Percentiles rank a stretch among this genome's conserved stretches.
phyloP scores from a whole-genome alignment of 2,329 filamentous ascomycete genomes.

The Ophiostoma novo-ulmi region DNA sequence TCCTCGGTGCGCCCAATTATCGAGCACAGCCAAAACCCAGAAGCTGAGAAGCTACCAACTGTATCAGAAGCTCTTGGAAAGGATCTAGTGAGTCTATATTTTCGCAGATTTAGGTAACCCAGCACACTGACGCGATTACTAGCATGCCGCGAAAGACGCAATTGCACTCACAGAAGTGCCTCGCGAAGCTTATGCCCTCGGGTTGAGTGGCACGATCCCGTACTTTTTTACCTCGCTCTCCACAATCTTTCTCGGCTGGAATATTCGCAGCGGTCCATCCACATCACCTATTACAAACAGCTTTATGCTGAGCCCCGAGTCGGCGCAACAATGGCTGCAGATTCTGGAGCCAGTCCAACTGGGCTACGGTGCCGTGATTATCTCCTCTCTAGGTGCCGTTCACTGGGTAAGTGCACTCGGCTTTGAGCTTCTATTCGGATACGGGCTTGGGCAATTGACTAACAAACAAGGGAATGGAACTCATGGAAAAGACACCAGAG shows the following conservation, averaged over 20 bases:
- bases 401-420: slow-evolving; percentile 59
- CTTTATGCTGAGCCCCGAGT: slow-evolving; percentile 62
- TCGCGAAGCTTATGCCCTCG: slow-evolving; percentile 61
- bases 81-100: slow-evolving; percentile 47
- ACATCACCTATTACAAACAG: slow-evolving; percentile 61
- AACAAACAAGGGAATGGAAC: slow-evolving; percentile 63
- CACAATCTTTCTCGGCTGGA: slow-evolving; percentile 76
- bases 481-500: slow-evolving; percentile 61
- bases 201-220: slow-evolving; percentile 73
- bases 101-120: background rate
- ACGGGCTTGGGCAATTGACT: background rate
- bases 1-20: slow-evolving; percentile 52
- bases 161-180: slow-evolving; percentile 62
- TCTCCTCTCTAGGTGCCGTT: slow-evolving; percentile 88
- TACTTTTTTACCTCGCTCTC: slow-evolving; percentile 80
- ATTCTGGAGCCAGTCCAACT: slow-evolving; percentile 82
- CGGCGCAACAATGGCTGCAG: slow-evolving; percentile 65
- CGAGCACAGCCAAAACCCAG: slow-evolving; percentile 33
- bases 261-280: slow-evolving; percentile 65
- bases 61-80: slow-evolving; percentile 38
- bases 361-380: slow-evolving; percentile 85
- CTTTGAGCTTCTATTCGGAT: background rate
- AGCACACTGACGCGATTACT: slow-evolving; percentile 8
- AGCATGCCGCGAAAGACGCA: slow-evolving; percentile 64
- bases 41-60: background rate